These are phyloP conservation scores for Scutellospora calospora DNA, from an alignment of 371 early-diverging fungal genomes.

Conservation along the genomic window DNA sequence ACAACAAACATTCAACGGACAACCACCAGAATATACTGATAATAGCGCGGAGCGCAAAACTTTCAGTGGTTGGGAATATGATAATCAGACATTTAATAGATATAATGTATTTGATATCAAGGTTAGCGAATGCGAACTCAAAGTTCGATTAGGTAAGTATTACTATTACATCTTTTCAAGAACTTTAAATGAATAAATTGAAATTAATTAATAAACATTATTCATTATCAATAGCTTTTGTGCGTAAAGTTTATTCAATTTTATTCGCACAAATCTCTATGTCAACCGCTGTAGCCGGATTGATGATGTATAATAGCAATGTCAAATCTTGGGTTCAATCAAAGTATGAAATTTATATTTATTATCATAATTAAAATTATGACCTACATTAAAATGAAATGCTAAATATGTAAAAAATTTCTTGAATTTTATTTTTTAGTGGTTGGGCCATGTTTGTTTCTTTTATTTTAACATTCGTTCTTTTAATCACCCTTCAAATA, in stretches of 20 bases:
- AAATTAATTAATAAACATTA: background rate
- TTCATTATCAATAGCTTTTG: constrained; percentile 61
- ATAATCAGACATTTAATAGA: too few species aligned
- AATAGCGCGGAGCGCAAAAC: too few species aligned
- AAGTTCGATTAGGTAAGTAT: constrained; percentile 63
- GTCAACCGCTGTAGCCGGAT: constrained; percentile 64
- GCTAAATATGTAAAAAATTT: too few species aligned
- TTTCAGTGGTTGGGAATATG: too few species aligned
- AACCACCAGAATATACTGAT: too few species aligned
- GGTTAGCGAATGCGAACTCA: constrained; percentile 61
- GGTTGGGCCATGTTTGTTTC: constrained; percentile 58
- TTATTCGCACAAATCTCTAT: constrained; percentile 70
- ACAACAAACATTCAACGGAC: too few species aligned
- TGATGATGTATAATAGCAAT: constrained; percentile 66
- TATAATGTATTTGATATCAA: constrained; percentile 61
- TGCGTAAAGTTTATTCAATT: constrained; percentile 84
- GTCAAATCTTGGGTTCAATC: constrained; percentile 63
- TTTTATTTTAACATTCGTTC: constrained; percentile 56
- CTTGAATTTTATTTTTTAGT: constrained; percentile 44
- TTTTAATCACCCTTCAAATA: constrained; percentile 66
- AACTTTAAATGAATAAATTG: background rate
- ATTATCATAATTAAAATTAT: too few species aligned
- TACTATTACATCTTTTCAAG: background rate
- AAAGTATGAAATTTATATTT: constrained; percentile 54
- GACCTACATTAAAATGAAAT: too few species aligned